phyloP scores from a whole-genome alignment of 148 eudicot species.

The Amaranthus palmeri region DNA sequence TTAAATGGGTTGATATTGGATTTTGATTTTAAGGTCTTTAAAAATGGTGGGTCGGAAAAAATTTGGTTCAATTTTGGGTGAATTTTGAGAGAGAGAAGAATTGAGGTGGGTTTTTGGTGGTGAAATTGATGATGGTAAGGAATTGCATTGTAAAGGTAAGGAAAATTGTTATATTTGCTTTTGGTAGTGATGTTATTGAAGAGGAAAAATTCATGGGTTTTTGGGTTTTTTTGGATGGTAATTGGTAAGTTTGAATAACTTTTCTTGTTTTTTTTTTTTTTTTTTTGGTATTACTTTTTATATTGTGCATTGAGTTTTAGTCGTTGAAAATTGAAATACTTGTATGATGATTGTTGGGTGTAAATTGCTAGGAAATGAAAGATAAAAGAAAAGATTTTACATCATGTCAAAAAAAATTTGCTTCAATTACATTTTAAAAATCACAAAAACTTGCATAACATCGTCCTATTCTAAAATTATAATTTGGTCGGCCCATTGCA shows the following conservation, averaged over 20 bases:
- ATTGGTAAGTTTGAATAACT: no score
- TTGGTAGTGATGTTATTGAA: slow-evolving; percentile 4
- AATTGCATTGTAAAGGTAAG: slow-evolving; percentile 5
- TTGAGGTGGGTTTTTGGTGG: slow-evolving; percentile 5
- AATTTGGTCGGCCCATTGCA: no score
- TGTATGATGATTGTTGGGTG: no score
- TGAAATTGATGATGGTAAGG: slow-evolving; percentile 3
- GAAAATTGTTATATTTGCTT: background rate
- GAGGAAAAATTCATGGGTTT: background rate
- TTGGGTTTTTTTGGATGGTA: background rate
- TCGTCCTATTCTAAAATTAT: no score
- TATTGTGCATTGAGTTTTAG: background rate
- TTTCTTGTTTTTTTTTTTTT: no score
- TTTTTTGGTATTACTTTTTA: no score
- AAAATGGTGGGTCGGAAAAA: slow-evolving; percentile 13
- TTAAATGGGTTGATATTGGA: slow-evolving; percentile 17
- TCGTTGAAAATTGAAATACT: slow-evolving; percentile 6
- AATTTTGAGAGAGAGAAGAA: background rate
- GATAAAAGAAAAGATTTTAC: no score
- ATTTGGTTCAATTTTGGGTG: slow-evolving; percentile 8
- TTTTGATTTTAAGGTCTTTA: slow-evolving; percentile 1
- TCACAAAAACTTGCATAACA: no score
- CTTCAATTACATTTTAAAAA: no score
- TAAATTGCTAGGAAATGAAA: no score
- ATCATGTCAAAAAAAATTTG: no score